Evolutionary conservation across 2,329 filamentous ascomycete species (phyloP).

Genomic region (Trichoderma sp.): DNA sequence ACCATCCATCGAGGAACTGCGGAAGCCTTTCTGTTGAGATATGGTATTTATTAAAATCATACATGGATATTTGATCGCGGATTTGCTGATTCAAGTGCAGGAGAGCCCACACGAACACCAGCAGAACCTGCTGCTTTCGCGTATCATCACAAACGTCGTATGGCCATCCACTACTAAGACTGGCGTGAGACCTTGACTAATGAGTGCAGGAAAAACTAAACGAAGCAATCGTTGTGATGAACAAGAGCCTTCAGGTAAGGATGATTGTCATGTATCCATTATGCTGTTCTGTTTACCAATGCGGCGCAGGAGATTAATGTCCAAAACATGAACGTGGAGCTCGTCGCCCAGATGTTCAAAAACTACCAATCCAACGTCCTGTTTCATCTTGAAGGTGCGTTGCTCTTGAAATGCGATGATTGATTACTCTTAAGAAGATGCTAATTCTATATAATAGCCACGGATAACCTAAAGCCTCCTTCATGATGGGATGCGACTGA

Average conservation of each 20-base stretch:
- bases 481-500: slow-evolving; percentile 42
- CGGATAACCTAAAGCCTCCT: slow-evolving; percentile 79
- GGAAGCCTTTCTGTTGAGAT: neutral
- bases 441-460: slow-evolving; percentile 55
- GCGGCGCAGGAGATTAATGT: slow-evolving; percentile 83
- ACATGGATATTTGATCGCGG: neutral
- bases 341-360: slow-evolving; percentile 99
- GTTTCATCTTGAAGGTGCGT: slow-evolving; percentile 90
- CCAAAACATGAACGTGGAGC: slow-evolving; percentile 97
- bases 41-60: neutral
- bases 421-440: neutral
- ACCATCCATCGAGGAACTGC: neutral
- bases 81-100: slow-evolving; percentile 41
- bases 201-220: slow-evolving; percentile 88
- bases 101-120: slow-evolving; percentile 98
- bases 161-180: slow-evolving; percentile 34
- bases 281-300: neutral
- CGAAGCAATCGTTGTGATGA: slow-evolving; percentile 88
- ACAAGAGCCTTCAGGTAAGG: slow-evolving; percentile 80
- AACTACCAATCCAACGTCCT: slow-evolving; percentile 98
- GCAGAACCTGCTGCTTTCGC: slow-evolving; percentile 87
- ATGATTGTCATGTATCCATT: neutral
- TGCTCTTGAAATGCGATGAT: neutral
- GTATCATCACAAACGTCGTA: slow-evolving; percentile 98
- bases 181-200: neutral